Percentiles rank a stretch among this genome's conserved stretches.
phyloP scores from a whole-genome alignment of 2,329 filamentous ascomycete genomes.

The Atkinsonella texensis region DNA sequence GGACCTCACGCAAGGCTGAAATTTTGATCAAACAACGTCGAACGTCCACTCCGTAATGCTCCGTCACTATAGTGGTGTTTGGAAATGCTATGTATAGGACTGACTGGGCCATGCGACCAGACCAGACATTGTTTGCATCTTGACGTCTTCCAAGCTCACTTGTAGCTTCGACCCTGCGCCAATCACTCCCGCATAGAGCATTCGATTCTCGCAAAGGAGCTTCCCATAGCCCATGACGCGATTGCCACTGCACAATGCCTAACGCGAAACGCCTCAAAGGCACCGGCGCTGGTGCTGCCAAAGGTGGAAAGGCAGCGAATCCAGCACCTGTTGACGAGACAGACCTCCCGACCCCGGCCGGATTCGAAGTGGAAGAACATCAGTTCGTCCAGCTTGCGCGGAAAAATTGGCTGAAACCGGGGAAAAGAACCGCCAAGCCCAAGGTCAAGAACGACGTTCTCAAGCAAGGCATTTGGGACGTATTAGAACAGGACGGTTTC shows the following conservation, averaged over 20 bases:
- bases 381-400: slow-evolving; percentile 67
- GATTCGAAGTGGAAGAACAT: slow-evolving; percentile 60
- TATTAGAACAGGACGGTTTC: slow-evolving; percentile 72
- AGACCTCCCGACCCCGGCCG: slow-evolving; percentile 42
- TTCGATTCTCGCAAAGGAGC: neutral
- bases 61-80: neutral
- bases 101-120: neutral
- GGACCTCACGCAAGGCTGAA: neutral
- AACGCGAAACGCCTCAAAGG: slow-evolving; percentile 47
- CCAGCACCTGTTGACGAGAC: slow-evolving; percentile 28
- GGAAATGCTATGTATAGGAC: neutral
- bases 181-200: neutral
- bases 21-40: no score
- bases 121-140: neutral
- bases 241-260: slow-evolving; percentile 30
- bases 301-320: slow-evolving; percentile 16
- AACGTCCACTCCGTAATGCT: no score
- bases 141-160: neutral
- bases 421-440: slow-evolving; percentile 48
- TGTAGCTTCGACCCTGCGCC: neutral
- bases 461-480: slow-evolving; percentile 81
- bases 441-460: slow-evolving; percentile 76
- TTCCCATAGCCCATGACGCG: slow-evolving; percentile 3
- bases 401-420: slow-evolving; percentile 68
- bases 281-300: slow-evolving; percentile 31